Evolutionary conservation across 1,284 basidiomycete species (phyloP), one percentile per base, ranked within the genome.

Genomic region (Psilocybe mexicana): DNA sequence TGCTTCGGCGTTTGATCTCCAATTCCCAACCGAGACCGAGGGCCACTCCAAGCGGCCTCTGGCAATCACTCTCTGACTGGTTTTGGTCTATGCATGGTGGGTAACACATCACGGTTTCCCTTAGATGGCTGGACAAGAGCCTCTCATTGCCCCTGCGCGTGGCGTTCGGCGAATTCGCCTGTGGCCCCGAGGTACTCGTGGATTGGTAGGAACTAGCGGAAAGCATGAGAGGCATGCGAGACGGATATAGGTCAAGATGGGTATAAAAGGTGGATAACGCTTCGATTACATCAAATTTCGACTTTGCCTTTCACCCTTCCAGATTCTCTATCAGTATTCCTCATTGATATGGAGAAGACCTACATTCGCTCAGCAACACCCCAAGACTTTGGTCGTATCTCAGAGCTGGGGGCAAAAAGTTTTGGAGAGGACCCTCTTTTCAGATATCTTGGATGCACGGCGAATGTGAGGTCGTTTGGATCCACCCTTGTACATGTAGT

Each of bases 311-410:
- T 8, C 26, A 6, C 18, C 28, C 14, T 14, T 25, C 45, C 45
- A 47, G 25, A n/a, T 47, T 47, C 28, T 6, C 12, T 28, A n/a
- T n/a, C 24, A 52, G 36, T 7, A 23, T 33, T n/a, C 24, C 11
- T 6, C 11, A 24, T 28, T 11, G 42, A 38, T 23, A 48, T 48
- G 51, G 43, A 58, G 60, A 46, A 50, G 6, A 38, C 51, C 11
- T 60, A 56, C 45, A 52, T 57, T 25, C 54, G 58, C 30, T 36
- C 44, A 18, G 58, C 58, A 18, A 28, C 45, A n/a, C 53, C 56
- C 14, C 35, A 57, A 45, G 61, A 62, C 48, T 60, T 62, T 35
- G 49, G 52, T n/a, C 55, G 44, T 30, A 58, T 62, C 2, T 38
- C 47, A 14, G 43, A 55, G n/a, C 43, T 54, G 8, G 52, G 48